These are phyloP conservation scores for Tripterygium wilfordii DNA, from an alignment of 177 flowering plant genomes.

Conservation along the genomic window DNA sequence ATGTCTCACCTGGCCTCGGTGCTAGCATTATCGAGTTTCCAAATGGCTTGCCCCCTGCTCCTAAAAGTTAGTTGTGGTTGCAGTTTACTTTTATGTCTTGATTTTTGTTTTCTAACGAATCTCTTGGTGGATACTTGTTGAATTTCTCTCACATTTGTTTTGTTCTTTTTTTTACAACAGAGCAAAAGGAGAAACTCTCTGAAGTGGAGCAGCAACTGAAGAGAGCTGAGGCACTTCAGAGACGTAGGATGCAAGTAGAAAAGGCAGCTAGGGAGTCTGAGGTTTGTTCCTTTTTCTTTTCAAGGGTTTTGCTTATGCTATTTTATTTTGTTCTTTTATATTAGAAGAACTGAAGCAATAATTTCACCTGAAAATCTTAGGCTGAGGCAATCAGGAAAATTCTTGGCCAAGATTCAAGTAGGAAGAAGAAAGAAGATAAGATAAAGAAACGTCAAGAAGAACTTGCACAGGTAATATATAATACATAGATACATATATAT, in stretches of 20 bases:
- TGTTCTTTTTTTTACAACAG: slow-evolving; percentile 19
- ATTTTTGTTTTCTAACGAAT: background rate
- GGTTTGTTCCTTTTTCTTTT: slow-evolving; percentile 18
- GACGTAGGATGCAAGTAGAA: slow-evolving; percentile 44
- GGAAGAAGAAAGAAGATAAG: slow-evolving; percentile 45
- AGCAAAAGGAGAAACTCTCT: slow-evolving; percentile 45
- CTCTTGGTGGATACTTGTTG: background rate
- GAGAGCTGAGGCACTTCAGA: slow-evolving; percentile 58
- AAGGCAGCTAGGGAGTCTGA: slow-evolving; percentile 51
- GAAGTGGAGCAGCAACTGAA: slow-evolving; percentile 57
- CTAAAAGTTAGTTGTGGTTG: slow-evolving; percentile 29
- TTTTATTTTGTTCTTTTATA: background rate
- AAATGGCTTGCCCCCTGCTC: slow-evolving; percentile 37
- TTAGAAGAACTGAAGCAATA: background rate
- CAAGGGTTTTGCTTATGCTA: background rate
- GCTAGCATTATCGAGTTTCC: slow-evolving; percentile 33
- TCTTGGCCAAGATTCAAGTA: slow-evolving; percentile 53
- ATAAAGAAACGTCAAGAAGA: slow-evolving; percentile 36
- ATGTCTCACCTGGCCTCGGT: slow-evolving; percentile 13
- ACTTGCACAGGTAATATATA: slow-evolving; percentile 24
- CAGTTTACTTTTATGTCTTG: background rate
- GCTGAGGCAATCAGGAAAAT: slow-evolving; percentile 60
- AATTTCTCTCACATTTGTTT: background rate
- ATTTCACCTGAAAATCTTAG: slow-evolving; percentile 14
- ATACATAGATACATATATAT: too few relatives aligned